Evolutionary conservation across 176 grass and related monocot genomes (phyloP).

Genomic region (Eleusine indica): DNA sequence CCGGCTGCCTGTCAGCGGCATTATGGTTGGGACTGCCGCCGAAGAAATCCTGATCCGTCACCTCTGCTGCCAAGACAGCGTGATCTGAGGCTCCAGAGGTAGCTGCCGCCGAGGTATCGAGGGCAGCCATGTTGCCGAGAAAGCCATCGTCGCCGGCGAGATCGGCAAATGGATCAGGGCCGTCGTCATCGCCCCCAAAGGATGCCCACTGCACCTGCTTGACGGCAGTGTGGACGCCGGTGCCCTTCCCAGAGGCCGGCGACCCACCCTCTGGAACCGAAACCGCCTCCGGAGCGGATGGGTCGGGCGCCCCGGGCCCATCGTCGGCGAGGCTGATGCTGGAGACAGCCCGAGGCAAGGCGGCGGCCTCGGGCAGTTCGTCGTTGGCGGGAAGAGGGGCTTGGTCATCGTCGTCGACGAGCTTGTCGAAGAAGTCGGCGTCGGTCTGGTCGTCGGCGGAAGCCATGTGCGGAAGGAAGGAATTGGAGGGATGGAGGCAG

Average conservation of each 20-base stretch:
- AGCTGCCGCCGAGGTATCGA: constrained; percentile 12
- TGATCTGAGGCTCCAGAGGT: constrained; percentile 37
- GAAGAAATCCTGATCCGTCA: constrained; percentile 36
- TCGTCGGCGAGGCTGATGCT: constrained; percentile 35
- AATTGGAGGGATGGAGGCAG: not conserved
- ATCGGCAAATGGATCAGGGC: constrained; percentile 54
- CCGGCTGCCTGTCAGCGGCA: not conserved
- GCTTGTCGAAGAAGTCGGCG: constrained; percentile 95
- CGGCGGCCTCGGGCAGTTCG: constrained; percentile 15
- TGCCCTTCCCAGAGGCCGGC: constrained; percentile 30
- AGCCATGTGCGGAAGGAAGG: constrained; percentile 33
- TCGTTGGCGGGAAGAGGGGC: constrained; percentile 3
- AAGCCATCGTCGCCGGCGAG: constrained; percentile 31
- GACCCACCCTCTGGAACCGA: not conserved
- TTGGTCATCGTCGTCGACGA: constrained; percentile 61
- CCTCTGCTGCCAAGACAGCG: not conserved
- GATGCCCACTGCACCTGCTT: constrained; percentile 88
- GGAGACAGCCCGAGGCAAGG: constrained; percentile 28
- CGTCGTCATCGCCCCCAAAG: constrained; percentile 60
- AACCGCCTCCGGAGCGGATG: not conserved
- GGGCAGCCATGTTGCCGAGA: not conserved
- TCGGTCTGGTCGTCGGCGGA: constrained; percentile 78
- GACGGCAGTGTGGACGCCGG: constrained; percentile 56
- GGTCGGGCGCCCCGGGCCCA: not conserved
- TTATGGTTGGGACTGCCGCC: constrained; percentile 19